A percentile compares a stretch with the other conserved stretches of the same genome.
These are phyloP conservation scores for Solanum habrochaites DNA, from an alignment of 257 asterid genomes.

Conservation along the genomic window DNA sequence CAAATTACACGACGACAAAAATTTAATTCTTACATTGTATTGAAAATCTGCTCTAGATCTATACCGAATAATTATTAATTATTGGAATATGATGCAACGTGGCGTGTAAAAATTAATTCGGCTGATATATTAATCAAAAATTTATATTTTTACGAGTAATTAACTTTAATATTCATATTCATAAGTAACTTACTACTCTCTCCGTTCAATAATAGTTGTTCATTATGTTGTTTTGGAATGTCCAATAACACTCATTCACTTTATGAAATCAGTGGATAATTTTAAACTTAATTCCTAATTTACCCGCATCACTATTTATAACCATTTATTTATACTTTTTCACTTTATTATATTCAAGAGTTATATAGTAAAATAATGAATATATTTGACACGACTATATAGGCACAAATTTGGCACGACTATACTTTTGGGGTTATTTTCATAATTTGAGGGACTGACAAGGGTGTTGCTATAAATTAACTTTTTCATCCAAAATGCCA, in stretches of 20 bases:
- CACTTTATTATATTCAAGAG: no score
- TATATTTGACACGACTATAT: no score
- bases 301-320: background rate
- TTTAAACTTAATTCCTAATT: background rate
- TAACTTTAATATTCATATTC: background rate
- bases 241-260: background rate
- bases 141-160: background rate
- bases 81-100: background rate
- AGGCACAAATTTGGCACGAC: background rate
- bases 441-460: no score
- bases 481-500: no score
- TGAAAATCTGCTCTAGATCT: background rate
- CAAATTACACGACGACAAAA: background rate
- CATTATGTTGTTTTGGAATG: background rate
- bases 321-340: no score
- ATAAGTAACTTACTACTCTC: background rate
- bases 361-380: no score
- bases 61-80: background rate
- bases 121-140: background rate
- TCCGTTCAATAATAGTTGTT: background rate
- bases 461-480: no score
- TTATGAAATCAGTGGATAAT: background rate
- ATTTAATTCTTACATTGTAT: background rate
- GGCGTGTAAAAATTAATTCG: background rate
- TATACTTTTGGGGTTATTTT: no score